Conservation (phyloP, 2,329 filamentous ascomycete species). For the Colletotrichum liriopes region DNA sequence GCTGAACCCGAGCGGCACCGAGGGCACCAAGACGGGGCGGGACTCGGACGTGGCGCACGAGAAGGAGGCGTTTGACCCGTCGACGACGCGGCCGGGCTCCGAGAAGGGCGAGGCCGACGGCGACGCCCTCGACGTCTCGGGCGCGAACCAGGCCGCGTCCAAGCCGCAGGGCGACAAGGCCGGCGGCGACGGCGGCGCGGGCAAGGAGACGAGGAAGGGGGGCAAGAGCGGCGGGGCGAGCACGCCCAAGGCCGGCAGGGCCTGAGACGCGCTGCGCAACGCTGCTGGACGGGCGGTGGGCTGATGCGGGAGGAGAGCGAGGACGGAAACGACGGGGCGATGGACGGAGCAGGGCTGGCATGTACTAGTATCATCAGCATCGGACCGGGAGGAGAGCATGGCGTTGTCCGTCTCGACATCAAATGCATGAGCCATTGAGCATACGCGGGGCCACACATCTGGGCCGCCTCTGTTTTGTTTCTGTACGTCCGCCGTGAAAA, state of each 20-base stretch:
- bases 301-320: not conserved
- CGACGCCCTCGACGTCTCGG: slow-evolving; percentile 58
- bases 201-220: slow-evolving; percentile 53
- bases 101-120: slow-evolving; percentile 60
- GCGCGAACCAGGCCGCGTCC: slow-evolving; percentile 62
- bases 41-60: slow-evolving; percentile 71
- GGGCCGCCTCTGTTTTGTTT: not conserved
- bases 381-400: not conserved
- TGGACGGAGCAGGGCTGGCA: not conserved
- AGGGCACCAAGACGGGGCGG: slow-evolving; percentile 78
- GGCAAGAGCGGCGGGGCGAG: slow-evolving; percentile 53
- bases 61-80: slow-evolving; percentile 77
- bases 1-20: slow-evolving; percentile 75
- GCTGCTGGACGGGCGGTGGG: not conserved
- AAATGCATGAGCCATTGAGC: slow-evolving; percentile 18
- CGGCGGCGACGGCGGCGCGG: slow-evolving; percentile 51
- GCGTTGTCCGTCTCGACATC: slow-evolving; percentile 1
- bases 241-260: slow-evolving; percentile 51
- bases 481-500: slow-evolving; percentile 15
- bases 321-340: not conserved
- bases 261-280: not conserved
- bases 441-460: not conserved
- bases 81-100: slow-evolving; percentile 76
- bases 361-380: slow-evolving; percentile 19
- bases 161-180: slow-evolving; percentile 56